Evolutionary conservation across 2,329 filamentous ascomycete species (phyloP).

Genomic region (Pestalotiopsis sp.): DNA sequence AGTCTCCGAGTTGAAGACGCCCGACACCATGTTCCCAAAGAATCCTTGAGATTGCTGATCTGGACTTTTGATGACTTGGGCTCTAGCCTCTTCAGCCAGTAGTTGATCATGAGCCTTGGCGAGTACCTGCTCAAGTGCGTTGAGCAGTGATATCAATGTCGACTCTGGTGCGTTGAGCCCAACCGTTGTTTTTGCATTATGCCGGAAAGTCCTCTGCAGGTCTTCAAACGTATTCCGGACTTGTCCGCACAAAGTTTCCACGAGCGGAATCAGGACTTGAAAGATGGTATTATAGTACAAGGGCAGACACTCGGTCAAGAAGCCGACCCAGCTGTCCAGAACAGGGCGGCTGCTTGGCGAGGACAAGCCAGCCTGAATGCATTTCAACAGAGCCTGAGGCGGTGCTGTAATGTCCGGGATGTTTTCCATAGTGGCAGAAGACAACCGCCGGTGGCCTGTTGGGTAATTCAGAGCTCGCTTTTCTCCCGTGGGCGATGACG

Average conservation of each 20-base stretch:
- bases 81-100: slow-evolving; percentile 72
- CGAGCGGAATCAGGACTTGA: slow-evolving; percentile 85
- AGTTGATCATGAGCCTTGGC: slow-evolving; percentile 85
- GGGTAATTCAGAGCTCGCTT: slow-evolving; percentile 48
- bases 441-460: slow-evolving; percentile 38
- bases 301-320: slow-evolving; percentile 81
- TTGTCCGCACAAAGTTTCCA: slow-evolving; percentile 84
- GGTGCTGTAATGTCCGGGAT: slow-evolving; percentile 48
- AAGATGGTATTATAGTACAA: slow-evolving; percentile 85
- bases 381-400: slow-evolving; percentile 75
- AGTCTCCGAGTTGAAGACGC: slow-evolving; percentile 80
- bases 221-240: slow-evolving; percentile 72
- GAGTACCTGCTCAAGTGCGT: slow-evolving; percentile 87
- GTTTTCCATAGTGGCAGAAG: slow-evolving; percentile 35
- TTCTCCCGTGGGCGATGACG: slow-evolving; percentile 47
- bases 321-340: slow-evolving; percentile 88
- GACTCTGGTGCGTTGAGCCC: slow-evolving; percentile 60
- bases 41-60: slow-evolving; percentile 81
- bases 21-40: slow-evolving; percentile 92
- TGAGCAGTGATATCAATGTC: slow-evolving; percentile 82
- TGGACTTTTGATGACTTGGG: slow-evolving; percentile 71
- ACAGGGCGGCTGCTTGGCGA: slow-evolving; percentile 73
- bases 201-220: slow-evolving; percentile 66
- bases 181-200: slow-evolving; percentile 29
- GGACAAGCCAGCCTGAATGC: slow-evolving; percentile 79